A percentile compares a stretch with the other conserved stretches of the same genome.
phyloP scores from a whole-genome alignment of 345 rosid species.

The Moringa oleifera region DNA sequence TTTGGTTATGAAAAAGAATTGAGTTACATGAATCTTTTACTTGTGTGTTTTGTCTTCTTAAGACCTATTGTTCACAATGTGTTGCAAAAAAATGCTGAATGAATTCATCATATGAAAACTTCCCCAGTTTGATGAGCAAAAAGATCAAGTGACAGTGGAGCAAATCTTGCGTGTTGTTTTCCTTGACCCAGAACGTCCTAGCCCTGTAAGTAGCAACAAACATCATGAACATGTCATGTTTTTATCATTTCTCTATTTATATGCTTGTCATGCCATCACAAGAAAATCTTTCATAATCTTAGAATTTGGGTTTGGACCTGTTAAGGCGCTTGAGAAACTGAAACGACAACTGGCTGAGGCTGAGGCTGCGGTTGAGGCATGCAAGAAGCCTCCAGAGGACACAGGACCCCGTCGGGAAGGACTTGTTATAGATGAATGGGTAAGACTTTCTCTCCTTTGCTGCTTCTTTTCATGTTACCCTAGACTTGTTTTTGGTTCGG shows the following conservation, averaged over 20 bases:
- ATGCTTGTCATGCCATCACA: background rate
- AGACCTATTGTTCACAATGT: too few species aligned
- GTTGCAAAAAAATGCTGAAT: background rate
- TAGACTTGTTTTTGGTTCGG: background rate
- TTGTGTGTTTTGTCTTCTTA: background rate
- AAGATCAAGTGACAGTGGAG: slow-evolving; percentile 59
- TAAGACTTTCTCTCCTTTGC: slow-evolving; percentile 12
- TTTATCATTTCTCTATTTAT: background rate
- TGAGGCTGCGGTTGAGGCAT: slow-evolving; percentile 53
- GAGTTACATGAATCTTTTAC: background rate
- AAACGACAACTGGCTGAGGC: slow-evolving; percentile 56
- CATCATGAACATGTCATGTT: background rate
- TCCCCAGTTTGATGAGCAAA: slow-evolving; percentile 68
- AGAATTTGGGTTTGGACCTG: slow-evolving; percentile 6
- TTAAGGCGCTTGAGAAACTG: slow-evolving; percentile 52
- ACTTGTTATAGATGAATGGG: slow-evolving; percentile 80
- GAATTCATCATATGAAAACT: too few species aligned
- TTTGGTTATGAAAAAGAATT: too few species aligned
- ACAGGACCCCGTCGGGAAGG: slow-evolving; percentile 51
- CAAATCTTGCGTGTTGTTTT: slow-evolving; percentile 62
- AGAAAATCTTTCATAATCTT: background rate
- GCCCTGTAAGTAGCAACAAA: slow-evolving; percentile 37
- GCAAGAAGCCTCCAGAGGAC: slow-evolving; percentile 57
- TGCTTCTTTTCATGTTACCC: too few species aligned
- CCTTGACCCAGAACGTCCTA: slow-evolving; percentile 50